Percentiles rank a stretch among this genome's conserved stretches.
Evolutionary conservation across 169 alveolate genomes (phyloP).

Genomic region (Plasmodium gonderi): DNA sequence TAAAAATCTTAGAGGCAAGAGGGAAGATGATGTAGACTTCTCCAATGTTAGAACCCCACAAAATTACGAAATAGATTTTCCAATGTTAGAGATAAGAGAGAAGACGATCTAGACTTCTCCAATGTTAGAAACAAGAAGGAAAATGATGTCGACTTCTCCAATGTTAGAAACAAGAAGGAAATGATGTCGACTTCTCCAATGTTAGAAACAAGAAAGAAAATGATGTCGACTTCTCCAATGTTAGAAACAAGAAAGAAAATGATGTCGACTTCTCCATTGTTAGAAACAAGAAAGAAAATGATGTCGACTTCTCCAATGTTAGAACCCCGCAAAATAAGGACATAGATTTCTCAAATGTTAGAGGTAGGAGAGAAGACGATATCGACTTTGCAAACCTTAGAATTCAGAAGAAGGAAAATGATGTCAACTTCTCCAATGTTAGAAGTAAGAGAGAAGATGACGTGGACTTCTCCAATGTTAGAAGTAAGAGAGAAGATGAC

Average conservation of each 20-base stretch:
- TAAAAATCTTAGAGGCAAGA: neutral
- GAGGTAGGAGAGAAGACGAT: slow-evolving; percentile 18
- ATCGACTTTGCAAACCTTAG: neutral
- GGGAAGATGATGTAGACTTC: neutral
- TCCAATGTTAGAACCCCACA: neutral
- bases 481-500: slow-evolving; percentile 6
- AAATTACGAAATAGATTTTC: neutral
- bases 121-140: neutral
- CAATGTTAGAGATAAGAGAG: neutral
- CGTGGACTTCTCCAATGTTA: slow-evolving; percentile 1
- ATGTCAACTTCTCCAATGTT: neutral
- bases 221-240: neutral
- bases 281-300: neutral
- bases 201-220: neutral
- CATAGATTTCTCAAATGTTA: neutral
- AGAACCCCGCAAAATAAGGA: neutral
- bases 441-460: slow-evolving; percentile 30
- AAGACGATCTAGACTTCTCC: neutral
- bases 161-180: neutral
- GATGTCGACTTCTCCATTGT: neutral
- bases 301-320: neutral
- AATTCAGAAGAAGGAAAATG: neutral
- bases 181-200: neutral
- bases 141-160: neutral
- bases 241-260: neutral